phyloP scores from a whole-genome alignment of 495 filamentous ascomycete species.

The Viridothelium virens region DNA sequence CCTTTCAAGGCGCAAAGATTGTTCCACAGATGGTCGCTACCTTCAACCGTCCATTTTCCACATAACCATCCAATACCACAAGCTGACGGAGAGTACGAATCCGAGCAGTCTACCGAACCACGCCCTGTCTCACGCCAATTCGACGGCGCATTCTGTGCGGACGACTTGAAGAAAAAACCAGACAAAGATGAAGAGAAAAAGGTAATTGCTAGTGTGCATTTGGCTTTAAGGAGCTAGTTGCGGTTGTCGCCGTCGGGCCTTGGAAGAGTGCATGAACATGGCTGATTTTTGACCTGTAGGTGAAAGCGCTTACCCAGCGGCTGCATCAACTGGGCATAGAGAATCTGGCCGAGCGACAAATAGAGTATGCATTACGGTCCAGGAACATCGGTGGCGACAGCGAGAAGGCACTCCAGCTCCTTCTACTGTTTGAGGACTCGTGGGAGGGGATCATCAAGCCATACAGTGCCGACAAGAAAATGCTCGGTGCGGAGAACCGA shows the following conservation, averaged over 20 bases:
- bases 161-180: constrained; percentile 43
- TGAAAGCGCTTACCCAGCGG: constrained; percentile 47
- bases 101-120: not conserved
- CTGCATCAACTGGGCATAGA: constrained; percentile 48
- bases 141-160: constrained; percentile 46
- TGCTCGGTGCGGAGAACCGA: constrained; percentile 83
- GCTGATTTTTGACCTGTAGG: constrained; percentile 34
- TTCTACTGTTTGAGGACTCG: constrained; percentile 68
- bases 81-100: constrained; percentile 15
- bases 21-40: constrained; percentile 7
- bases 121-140: constrained; percentile 20
- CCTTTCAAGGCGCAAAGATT: not conserved
- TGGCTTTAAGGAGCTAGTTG: not conserved
- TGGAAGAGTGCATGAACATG: not conserved
- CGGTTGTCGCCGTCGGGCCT: not conserved
- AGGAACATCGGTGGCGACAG: constrained; percentile 59
- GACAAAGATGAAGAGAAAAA: constrained; percentile 50
- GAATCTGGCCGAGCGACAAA: constrained; percentile 51
- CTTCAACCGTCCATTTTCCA: not conserved
- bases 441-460: constrained; percentile 70
- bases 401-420: constrained; percentile 66
- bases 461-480: constrained; percentile 59
- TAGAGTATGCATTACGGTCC: constrained; percentile 60
- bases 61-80: not conserved
- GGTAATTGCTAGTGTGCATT: constrained; percentile 20